Conservation (phyloP, 2,329 filamentous ascomycete genomes). For the Fonsecaea multimorphosa region DNA sequence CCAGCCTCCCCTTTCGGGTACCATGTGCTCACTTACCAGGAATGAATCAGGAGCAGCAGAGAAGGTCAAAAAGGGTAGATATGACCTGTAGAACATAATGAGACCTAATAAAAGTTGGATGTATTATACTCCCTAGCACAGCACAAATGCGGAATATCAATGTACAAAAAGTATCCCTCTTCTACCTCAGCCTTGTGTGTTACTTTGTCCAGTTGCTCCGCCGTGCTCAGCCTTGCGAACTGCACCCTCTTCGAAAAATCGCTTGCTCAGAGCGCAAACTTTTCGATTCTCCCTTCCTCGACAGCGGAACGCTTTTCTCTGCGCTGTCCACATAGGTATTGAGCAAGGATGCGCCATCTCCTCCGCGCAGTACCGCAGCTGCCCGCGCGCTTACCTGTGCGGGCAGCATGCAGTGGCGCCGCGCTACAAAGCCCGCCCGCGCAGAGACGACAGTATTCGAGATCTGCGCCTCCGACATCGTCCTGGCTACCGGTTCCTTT, state of each 20-base stretch:
- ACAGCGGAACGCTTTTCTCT: conserved; percentile 13
- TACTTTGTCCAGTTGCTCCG: neutral
- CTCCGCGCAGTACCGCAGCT: conserved; percentile 25
- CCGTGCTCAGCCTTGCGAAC: conserved; percentile 9
- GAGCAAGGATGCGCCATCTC: conserved; percentile 27
- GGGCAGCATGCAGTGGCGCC: neutral
- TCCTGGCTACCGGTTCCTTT: conserved; percentile 39
- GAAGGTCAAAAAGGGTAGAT: neutral
- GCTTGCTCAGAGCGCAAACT: neutral
- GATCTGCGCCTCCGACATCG: conserved; percentile 9
- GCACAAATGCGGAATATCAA: neutral
- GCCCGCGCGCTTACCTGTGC: conserved; percentile 13
- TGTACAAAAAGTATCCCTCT: neutral
- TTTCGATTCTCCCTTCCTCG: conserved; percentile 6
- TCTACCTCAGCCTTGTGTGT: neutral
- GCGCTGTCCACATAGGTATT: conserved; percentile 14
- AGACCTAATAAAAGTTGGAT: neutral
- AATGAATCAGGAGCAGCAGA: neutral
- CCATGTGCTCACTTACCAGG: neutral
- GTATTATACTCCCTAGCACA: neutral
- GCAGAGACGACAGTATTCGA: conserved; percentile 21
- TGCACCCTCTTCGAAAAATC: conserved; percentile 2
- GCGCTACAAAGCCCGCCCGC: neutral
- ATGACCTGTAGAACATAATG: conserved; percentile 2
- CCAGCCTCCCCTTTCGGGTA: neutral